Percentiles rank a stretch among this genome's conserved stretches.
Conservation (phyloP, 352 stramenopile species). For the Phytopythium aichiense region DNA sequence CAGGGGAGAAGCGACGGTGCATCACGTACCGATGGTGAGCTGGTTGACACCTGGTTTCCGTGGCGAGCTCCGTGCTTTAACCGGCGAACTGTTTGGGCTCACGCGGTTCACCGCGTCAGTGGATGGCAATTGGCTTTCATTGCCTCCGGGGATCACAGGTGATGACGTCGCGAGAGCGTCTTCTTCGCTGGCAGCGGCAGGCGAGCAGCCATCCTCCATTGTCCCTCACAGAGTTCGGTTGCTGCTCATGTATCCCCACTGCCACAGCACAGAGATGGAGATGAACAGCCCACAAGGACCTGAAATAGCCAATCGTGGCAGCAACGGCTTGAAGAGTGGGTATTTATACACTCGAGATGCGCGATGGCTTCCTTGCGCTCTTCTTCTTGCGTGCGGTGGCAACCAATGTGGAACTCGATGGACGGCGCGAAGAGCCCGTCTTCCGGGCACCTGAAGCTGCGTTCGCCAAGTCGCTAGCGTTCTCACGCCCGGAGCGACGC, state of each 20-base stretch:
- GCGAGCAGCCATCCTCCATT: not conserved
- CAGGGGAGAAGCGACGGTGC: not conserved
- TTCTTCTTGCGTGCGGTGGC: constrained; percentile 3
- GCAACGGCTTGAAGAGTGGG: not conserved
- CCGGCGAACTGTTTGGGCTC: not conserved
- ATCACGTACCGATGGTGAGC: constrained; percentile 32
- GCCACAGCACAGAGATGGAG: not conserved
- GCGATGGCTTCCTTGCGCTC: not conserved
- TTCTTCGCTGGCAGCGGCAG: not conserved
- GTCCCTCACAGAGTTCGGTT: not conserved
- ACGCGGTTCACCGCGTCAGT: not conserved
- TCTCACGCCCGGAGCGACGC: not conserved
- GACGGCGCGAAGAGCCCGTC: not conserved
- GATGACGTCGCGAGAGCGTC: not conserved
- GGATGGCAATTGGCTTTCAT: not conserved
- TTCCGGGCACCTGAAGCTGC: constrained; percentile 1
- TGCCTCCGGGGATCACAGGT: not conserved
- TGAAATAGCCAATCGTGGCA: not conserved
- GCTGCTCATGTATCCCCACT: not conserved
- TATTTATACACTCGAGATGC: not conserved
- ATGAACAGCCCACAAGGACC: not conserved
- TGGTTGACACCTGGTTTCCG: constrained; percentile 26
- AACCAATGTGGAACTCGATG: not conserved
- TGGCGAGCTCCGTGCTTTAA: constrained; percentile 1
- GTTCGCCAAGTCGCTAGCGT: not conserved